A percentile compares a stretch with the other conserved stretches of the same genome.
Conservation (phyloP, 1,284 basidiomycete genomes). For the Exobasidium cylindrosporum region DNA sequence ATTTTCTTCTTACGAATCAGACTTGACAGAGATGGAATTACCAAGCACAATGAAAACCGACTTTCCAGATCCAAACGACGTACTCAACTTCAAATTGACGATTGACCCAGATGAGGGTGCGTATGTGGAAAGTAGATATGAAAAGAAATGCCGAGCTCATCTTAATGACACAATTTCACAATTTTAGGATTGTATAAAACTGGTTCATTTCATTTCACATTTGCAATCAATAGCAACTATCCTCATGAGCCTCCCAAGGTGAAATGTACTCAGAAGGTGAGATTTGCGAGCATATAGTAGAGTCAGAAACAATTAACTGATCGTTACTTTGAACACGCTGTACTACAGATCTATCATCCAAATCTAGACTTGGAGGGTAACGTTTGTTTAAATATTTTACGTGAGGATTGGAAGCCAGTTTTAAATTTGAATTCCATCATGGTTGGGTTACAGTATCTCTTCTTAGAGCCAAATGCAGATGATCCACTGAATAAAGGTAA, state of each 20-base stretch:
- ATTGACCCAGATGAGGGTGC: constrained; percentile 95
- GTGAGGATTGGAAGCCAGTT: constrained; percentile 99
- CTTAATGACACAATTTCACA: background rate
- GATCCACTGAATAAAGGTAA: constrained; percentile 97
- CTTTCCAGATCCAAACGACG: constrained; percentile 85
- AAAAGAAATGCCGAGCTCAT: background rate
- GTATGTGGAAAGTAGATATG: constrained; percentile 21
- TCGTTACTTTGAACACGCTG: too few species aligned
- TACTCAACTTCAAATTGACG: constrained; percentile 91
- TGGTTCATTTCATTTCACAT: constrained; percentile 87
- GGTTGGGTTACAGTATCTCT: constrained; percentile 95
- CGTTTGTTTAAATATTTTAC: constrained; percentile 81
- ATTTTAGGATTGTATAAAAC: constrained; percentile 90
- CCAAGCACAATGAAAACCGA: constrained; percentile 92
- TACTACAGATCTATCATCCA: constrained; percentile 93
- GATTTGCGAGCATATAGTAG: background rate
- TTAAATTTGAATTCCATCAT: constrained; percentile 94
- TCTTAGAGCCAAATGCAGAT: constrained; percentile 96
- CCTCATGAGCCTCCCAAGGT: constrained; percentile 99
- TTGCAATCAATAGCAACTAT: constrained; percentile 94
- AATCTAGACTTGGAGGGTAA: constrained; percentile 97
- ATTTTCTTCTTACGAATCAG: constrained; percentile 58
- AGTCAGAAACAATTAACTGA: background rate
- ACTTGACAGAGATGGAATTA: constrained; percentile 92
- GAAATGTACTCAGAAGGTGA: constrained; percentile 79